Percentiles rank a stretch among this genome's conserved stretches.
These are phyloP conservation scores for Ceratopteris richardii DNA, from an alignment of 75 land plant species.

Conservation along the genomic window DNA sequence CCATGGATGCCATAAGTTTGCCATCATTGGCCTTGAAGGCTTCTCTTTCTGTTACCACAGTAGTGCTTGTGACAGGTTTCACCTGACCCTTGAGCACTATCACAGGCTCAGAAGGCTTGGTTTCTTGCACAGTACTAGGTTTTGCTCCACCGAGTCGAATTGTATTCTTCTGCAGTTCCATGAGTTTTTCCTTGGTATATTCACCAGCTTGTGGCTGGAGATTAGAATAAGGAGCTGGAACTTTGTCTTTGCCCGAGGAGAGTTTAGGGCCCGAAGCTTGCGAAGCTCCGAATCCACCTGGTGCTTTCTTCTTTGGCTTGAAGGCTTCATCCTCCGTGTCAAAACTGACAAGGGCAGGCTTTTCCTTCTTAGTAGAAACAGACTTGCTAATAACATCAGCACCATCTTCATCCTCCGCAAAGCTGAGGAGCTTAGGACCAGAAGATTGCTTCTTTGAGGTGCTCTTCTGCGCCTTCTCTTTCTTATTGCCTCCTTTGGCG, in stretches of 20 bases:
- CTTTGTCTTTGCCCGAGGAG: slow-evolving; percentile 17
- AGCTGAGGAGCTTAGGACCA: slow-evolving; percentile 61
- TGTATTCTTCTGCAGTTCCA: slow-evolving; percentile 88
- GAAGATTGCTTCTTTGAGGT: too few relatives aligned
- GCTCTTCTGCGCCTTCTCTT: slow-evolving; percentile 13
- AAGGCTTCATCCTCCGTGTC: slow-evolving; percentile 12
- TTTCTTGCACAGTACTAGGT: slow-evolving; percentile 10
- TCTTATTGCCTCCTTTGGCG: slow-evolving; percentile 16
- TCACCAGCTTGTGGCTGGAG: slow-evolving; percentile 86
- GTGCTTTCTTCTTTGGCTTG: slow-evolving; percentile 26
- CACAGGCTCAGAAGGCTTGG: slow-evolving; percentile 50
- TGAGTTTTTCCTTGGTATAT: slow-evolving; percentile 80
- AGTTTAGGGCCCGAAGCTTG: slow-evolving; percentile 24
- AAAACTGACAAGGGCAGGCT: slow-evolving; percentile 23
- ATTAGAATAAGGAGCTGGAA: slow-evolving; percentile 34
- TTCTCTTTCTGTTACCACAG: slow-evolving; percentile 9
- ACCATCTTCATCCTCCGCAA: slow-evolving; percentile 58
- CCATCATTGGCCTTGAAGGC: slow-evolving; percentile 9
- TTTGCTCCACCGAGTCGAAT: slow-evolving; percentile 52
- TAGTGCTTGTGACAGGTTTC: slow-evolving; percentile 34
- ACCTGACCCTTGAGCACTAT: slow-evolving; percentile 74
- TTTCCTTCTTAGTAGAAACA: slow-evolving; percentile 8
- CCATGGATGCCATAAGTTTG: neutral
- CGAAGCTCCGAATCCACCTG: slow-evolving; percentile 3
- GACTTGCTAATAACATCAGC: slow-evolving; percentile 4